phyloP scores from a whole-genome alignment of 2,329 filamentous ascomycete genomes.

The Neonectria faginata region DNA sequence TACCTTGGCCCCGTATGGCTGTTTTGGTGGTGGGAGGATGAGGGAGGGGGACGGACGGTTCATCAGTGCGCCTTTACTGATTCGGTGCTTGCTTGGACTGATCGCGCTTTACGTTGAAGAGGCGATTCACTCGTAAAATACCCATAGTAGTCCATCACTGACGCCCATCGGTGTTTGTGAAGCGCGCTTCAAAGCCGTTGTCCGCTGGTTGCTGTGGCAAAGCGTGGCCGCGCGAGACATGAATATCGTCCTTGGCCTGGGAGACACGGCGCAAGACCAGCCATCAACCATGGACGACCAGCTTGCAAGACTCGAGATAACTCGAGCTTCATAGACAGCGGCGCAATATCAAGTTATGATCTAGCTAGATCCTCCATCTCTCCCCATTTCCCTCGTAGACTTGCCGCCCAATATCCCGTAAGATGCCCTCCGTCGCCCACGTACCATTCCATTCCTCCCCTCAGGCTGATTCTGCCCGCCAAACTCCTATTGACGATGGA shows the following conservation, averaged over 20 bases:
- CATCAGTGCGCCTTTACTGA: background rate
- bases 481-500: conserved; percentile 31
- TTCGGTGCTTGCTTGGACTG: background rate
- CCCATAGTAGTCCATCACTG: background rate
- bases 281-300: background rate
- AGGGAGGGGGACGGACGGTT: background rate
- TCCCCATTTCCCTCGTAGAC: background rate
- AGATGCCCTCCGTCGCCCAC: conserved; percentile 22
- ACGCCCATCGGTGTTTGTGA: background rate
- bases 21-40: background rate
- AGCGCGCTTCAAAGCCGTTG: conserved; percentile 19
- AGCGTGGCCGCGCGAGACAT: conserved; percentile 16
- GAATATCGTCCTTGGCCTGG: background rate
- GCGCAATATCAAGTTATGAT: conserved; percentile 26
- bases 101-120: background rate
- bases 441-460: conserved; percentile 34
- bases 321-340: background rate
- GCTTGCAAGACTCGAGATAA: background rate
- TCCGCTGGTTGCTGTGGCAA: conserved; percentile 15
- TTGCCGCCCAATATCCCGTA: conserved; percentile 22
- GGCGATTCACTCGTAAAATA: background rate
- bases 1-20: conserved; percentile 34
- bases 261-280: background rate
- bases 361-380: conserved; percentile 33
- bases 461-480: conserved; percentile 24